Percentiles rank a stretch among this genome's conserved stretches.
phyloP scores from a whole-genome alignment of 2,329 filamentous ascomycete species.

The Shiraia bambusicola region DNA sequence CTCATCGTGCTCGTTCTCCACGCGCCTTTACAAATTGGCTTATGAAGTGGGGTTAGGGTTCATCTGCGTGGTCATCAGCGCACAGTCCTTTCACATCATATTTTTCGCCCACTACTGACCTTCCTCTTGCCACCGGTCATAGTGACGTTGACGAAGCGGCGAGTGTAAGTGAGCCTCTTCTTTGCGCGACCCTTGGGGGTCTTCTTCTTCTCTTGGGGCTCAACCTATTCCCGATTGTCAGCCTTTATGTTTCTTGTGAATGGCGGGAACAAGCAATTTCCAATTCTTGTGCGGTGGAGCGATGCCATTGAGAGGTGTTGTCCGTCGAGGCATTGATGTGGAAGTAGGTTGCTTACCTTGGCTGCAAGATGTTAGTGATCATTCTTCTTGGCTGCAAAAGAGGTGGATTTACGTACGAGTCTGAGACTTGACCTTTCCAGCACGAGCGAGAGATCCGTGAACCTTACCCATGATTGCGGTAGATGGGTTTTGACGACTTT shows the following conservation, averaged over 20 bases:
- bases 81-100: not conserved
- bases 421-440: constrained; percentile 88
- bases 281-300: not conserved
- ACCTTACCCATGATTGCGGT: constrained; percentile 82
- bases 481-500: constrained; percentile 36
- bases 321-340: constrained; percentile 2
- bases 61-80: constrained; percentile 58
- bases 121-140: constrained; percentile 98
- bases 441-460: constrained; percentile 92
- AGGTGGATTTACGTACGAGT: constrained; percentile 23
- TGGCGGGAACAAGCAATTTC: not conserved
- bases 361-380: constrained; percentile 23
- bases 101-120: constrained; percentile 57
- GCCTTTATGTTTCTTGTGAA: constrained; percentile 10
- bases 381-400: constrained; percentile 1
- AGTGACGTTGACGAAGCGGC: constrained; percentile 97
- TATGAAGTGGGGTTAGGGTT: constrained; percentile 82
- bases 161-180: constrained; percentile 95
- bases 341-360: constrained; percentile 25
- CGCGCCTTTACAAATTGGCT: constrained; percentile 27
- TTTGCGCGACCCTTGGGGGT: constrained; percentile 93
- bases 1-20: constrained; percentile 35
- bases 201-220: constrained; percentile 95
- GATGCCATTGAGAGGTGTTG: not conserved
- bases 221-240: constrained; percentile 61